These are phyloP conservation scores for Solanum bulbocastanum DNA, from an alignment of 257 asterid genomes.

Conservation along the genomic window DNA sequence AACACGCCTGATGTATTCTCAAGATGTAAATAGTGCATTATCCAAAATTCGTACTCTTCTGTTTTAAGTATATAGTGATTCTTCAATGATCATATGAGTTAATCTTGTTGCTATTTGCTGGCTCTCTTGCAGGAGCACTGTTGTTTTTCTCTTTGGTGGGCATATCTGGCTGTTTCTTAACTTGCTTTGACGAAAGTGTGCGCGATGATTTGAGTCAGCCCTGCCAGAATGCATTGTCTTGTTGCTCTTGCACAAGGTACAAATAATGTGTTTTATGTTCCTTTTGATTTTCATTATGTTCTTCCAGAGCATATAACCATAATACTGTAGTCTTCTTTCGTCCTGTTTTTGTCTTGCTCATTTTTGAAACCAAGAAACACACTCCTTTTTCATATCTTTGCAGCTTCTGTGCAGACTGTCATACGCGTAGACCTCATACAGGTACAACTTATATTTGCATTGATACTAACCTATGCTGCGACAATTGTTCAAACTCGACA, in stretches of 20 bases:
- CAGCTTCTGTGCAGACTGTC: constrained; percentile 92
- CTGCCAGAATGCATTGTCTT: constrained; percentile 73
- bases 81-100: background rate
- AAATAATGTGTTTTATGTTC: background rate
- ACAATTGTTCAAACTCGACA: constrained; percentile 35
- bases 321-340: too few relatives aligned
- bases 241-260: constrained; percentile 93
- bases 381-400: background rate
- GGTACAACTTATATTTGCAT: constrained; percentile 93
- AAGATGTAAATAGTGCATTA: background rate
- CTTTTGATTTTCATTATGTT: background rate
- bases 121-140: constrained; percentile 59
- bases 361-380: too few relatives aligned
- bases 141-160: constrained; percentile 84
- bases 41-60: background rate
- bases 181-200: constrained; percentile 91
- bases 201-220: constrained; percentile 90
- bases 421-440: constrained; percentile 27
- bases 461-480: constrained; percentile 83
- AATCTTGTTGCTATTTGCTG: background rate
- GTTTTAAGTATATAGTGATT: background rate
- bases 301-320: background rate
- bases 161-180: constrained; percentile 82
- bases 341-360: too few relatives aligned
- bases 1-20: background rate